These are phyloP conservation scores for Candida mesenterica DNA, from an alignment of 1,139 yeast species.

Conservation along the genomic window DNA sequence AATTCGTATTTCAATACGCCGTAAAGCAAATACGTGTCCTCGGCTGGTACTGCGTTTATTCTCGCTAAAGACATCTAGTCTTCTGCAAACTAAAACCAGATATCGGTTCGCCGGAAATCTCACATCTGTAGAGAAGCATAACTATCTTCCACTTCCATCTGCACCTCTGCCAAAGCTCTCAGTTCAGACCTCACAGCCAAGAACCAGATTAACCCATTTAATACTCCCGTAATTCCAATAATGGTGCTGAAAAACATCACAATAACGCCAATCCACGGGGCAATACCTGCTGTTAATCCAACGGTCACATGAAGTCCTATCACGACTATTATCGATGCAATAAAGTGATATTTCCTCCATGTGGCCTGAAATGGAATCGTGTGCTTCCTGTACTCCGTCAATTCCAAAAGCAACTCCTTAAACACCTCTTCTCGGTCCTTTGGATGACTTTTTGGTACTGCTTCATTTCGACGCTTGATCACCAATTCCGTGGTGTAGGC, in stretches of 20 bases:
- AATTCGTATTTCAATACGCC: too few species aligned
- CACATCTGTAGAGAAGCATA: background rate
- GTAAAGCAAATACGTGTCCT: too few species aligned
- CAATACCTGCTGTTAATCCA: slow-evolving; percentile 54
- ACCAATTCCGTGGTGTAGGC: slow-evolving; percentile 66
- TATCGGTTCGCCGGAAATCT: background rate
- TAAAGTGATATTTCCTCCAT: slow-evolving; percentile 68
- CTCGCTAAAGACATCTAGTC: too few species aligned
- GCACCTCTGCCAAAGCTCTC: slow-evolving; percentile 73
- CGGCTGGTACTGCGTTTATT: too few species aligned
- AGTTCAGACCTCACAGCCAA: slow-evolving; percentile 77
- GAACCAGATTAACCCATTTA: slow-evolving; percentile 77
- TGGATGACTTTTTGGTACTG: slow-evolving; percentile 1
- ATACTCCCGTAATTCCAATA: slow-evolving; percentile 61
- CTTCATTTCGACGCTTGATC: slow-evolving; percentile 13
- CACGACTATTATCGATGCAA: slow-evolving; percentile 49
- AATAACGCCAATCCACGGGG: slow-evolving; percentile 55
- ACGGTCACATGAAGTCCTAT: slow-evolving; percentile 55
- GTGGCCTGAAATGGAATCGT: slow-evolving; percentile 58
- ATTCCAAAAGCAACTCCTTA: slow-evolving; percentile 54
- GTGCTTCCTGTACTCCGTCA: slow-evolving; percentile 53
- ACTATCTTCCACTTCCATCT: slow-evolving; percentile 53
- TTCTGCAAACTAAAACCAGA: background rate
- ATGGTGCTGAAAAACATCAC: slow-evolving; percentile 52
- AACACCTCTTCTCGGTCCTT: slow-evolving; percentile 40